Base-by-base conservation (phyloP, 441 rosid genomes). In the Populus hybrid region DNA sequence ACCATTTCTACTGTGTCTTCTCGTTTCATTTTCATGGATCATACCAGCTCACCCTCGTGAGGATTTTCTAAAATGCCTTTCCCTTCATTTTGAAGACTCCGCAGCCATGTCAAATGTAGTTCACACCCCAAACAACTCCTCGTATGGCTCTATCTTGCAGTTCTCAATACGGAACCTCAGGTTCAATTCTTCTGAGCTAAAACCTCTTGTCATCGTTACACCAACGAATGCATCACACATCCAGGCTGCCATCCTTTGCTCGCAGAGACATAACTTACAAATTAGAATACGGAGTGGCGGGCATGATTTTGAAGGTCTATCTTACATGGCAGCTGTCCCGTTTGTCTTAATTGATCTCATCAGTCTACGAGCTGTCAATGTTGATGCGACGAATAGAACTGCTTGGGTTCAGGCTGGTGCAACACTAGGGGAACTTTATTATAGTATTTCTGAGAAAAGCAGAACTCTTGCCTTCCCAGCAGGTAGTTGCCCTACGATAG, bases 351-450 rank as follows among this genome's bases (percentile, higher is more conserved):
- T 86, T 16, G 87, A 87, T 65, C 79, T 87, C 10, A 50, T 69
- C 70, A 77, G 70, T 36, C 57, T 86, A 46, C 61, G 77, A 46
- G 57, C 72, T 0, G 74, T 88, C 9, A 73, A 50, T 0, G n/a
- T 88, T 21, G 67, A 82, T 53, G 24, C 64, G 3, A 63, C 75
- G 30, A 86, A 78, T 16, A 86, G 86, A 70, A 86, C 87, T 1
- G 94, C 92, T 0, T 90, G 92, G 94, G 82, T 90, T 73, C 86
- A 88, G 46, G 74, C 93, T 0, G 92, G 92, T 1, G 91, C 91
- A 3, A 90, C 85, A 12, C 34, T 89, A 0, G 94, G 97, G 0
- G 94, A 92, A 76, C 79, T 90, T 32, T 92, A 90, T 67, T 84
- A 89, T 73, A 80, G 82, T 3, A 87, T 90, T 16, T 87, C 87